phyloP scores from a whole-genome alignment of 2,329 filamentous ascomycete genomes.

The Colletotrichum australisinense region DNA sequence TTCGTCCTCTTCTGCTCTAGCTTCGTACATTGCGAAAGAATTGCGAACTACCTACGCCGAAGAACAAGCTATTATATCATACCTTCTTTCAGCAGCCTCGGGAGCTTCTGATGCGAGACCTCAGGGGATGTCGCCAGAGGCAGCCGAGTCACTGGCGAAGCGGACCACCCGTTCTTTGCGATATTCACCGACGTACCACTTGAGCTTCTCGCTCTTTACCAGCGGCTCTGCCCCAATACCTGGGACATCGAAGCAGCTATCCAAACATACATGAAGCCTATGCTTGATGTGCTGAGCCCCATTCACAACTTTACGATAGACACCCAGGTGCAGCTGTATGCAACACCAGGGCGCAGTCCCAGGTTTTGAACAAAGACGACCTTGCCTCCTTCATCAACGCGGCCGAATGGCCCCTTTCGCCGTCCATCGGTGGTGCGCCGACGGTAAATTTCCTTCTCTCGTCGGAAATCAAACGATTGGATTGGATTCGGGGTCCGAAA shows the following conservation, averaged over 20 bases:
- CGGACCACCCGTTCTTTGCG: conserved; percentile 88
- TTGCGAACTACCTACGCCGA: conserved; percentile 84
- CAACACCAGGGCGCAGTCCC: conserved; percentile 72
- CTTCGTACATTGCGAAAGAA: conserved; percentile 81
- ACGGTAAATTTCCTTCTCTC: conserved; percentile 95
- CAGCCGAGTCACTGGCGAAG: conserved; percentile 68
- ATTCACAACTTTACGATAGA: conserved; percentile 98
- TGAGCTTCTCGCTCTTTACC: conserved; percentile 96
- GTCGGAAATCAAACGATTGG: conserved; percentile 82
- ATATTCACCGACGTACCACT: conserved; percentile 92
- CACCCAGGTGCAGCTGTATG: conserved; percentile 95
- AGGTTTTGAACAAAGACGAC: conserved; percentile 83
- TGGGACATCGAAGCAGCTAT: conserved; percentile 93
- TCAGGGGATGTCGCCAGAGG: conserved; percentile 60
- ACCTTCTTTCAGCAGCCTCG: conserved; percentile 73
- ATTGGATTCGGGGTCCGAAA: conserved; percentile 55
- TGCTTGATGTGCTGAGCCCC: conserved; percentile 80
- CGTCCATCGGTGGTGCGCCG: conserved; percentile 91
- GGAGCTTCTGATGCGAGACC: conserved; percentile 60
- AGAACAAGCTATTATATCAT: conserved; percentile 87
- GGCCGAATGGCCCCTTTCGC: conserved; percentile 95
- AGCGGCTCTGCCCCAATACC: conserved; percentile 78
- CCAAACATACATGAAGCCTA: conserved; percentile 81
- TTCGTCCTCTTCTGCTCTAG: conserved; percentile 78
- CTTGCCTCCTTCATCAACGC: conserved; percentile 96